These are phyloP conservation scores for Thraustochytrium striatum DNA, from an alignment of 352 stramenopile genomes.

Conservation along the genomic window DNA sequence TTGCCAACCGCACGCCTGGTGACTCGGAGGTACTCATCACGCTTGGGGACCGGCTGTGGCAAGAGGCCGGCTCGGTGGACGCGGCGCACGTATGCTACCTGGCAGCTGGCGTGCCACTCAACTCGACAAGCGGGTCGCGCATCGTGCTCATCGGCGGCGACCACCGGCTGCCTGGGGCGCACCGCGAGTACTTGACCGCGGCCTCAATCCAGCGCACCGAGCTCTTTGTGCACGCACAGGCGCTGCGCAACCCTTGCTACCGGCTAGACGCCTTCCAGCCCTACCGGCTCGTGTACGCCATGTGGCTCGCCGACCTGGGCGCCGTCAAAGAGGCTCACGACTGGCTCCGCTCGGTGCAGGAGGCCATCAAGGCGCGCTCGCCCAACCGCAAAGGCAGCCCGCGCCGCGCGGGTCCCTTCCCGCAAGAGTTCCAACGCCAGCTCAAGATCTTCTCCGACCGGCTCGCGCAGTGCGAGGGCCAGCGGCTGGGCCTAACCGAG, in stretches of 20 bases:
- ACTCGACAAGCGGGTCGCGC: constrained; percentile 29
- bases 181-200: neutral
- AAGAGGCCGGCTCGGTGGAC: neutral
- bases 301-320: constrained; percentile 40
- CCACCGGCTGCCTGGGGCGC: neutral
- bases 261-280: constrained; percentile 23
- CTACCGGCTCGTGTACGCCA: constrained; percentile 40
- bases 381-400: constrained; percentile 13
- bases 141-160: constrained; percentile 31
- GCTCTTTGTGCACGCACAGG: neutral
- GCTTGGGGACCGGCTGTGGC: constrained; percentile 19
- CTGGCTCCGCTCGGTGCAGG: constrained; percentile 29
- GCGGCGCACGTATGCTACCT: constrained; percentile 40
- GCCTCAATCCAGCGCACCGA: constrained; percentile 34
- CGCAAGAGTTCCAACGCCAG: constrained; percentile 21
- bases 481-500: neutral
- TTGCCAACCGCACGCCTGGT: constrained; percentile 31
- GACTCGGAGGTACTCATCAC: constrained; percentile 18
- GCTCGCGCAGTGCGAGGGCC: constrained; percentile 2
- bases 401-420: constrained; percentile 3
- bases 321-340: constrained; percentile 3
- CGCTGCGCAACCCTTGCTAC: neutral
- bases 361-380: constrained; percentile 32
- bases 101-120: constrained; percentile 13
- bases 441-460: constrained; percentile 43